Evolutionary conservation across 768 basidiomycete species (phyloP).

Genomic region (Trametes maxima): DNA sequence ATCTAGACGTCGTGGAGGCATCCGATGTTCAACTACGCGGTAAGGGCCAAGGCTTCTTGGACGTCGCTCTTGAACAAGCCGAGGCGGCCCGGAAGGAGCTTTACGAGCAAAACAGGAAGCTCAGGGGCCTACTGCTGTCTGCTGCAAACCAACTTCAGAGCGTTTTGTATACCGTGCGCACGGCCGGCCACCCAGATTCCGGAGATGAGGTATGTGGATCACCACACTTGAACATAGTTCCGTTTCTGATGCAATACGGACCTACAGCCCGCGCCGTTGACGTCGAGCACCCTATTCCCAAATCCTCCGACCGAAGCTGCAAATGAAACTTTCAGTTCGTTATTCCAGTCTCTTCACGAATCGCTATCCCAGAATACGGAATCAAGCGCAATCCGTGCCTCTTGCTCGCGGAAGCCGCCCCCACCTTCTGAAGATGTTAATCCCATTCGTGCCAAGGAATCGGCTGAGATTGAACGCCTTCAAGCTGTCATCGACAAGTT

Average conservation of each 20-base stretch:
- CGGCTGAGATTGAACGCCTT: constrained; percentile 49
- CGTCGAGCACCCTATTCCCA: constrained; percentile 30
- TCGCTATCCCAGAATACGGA: constrained; percentile 19
- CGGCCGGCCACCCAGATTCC: constrained; percentile 39
- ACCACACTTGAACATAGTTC: constrained; percentile 31
- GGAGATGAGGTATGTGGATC: constrained; percentile 49
- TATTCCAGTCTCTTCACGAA: constrained; percentile 32
- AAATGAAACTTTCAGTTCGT: constrained; percentile 27
- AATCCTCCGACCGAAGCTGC: constrained; percentile 30
- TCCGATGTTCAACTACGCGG: constrained; percentile 43
- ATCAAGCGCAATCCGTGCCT: constrained; percentile 9
- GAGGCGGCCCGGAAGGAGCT: constrained; percentile 66
- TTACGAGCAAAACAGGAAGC: constrained; percentile 61
- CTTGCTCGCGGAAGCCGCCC: background rate
- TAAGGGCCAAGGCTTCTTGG: constrained; percentile 57
- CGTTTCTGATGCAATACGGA: constrained; percentile 27
- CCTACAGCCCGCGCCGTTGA: constrained; percentile 31
- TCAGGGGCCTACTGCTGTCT: constrained; percentile 61
- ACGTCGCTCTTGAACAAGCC: constrained; percentile 72
- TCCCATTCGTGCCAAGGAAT: background rate
- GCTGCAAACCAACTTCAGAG: constrained; percentile 68
- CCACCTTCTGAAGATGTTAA: constrained; percentile 12
- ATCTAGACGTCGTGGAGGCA: constrained; percentile 34
- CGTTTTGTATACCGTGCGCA: constrained; percentile 50
- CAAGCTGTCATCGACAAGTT: constrained; percentile 53